Percentiles rank a stretch among this genome's conserved stretches.
phyloP scores from a whole-genome alignment of 208 protist genomes.

The Crithidia fasciculata region DNA sequence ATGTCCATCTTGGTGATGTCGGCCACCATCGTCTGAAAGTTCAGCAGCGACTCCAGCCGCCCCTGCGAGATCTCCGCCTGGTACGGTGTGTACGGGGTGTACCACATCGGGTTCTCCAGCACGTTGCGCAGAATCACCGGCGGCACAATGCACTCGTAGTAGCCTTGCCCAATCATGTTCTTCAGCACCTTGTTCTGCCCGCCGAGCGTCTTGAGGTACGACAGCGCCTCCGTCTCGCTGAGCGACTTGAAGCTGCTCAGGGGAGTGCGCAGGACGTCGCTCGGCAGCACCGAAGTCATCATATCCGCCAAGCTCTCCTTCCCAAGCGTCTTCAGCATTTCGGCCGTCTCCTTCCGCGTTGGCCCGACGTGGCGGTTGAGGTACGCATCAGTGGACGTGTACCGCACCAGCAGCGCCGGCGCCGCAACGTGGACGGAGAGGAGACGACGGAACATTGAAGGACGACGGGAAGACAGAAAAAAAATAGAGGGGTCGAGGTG shows the following conservation, averaged over 20 bases:
- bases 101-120: conserved; percentile 98
- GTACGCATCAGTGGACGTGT: conserved; percentile 85
- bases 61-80: conserved; percentile 96
- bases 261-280: conserved; percentile 59
- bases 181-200: conserved; percentile 90
- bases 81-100: conserved; percentile 99
- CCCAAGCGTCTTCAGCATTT: conserved; percentile 91
- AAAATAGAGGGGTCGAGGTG: neutral
- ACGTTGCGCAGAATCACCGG: conserved; percentile 96
- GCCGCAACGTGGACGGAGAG: conserved; percentile 5
- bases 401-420: conserved; percentile 32
- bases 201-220: conserved; percentile 54
- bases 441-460: conserved; percentile 57
- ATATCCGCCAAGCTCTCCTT: conserved; percentile 82
- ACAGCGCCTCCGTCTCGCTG: conserved; percentile 78
- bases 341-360: conserved; percentile 70
- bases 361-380: conserved; percentile 93
- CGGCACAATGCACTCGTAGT: conserved; percentile 93
- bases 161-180: conserved; percentile 94
- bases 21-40: conserved; percentile 97
- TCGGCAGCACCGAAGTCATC: conserved; percentile 75
- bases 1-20: conserved; percentile 96
- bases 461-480: neutral
- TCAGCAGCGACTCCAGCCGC: conserved; percentile 97
- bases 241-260: conserved; percentile 53